Conservation (phyloP, 1,284 basidiomycete species). For the Puccinia sorghi region DNA sequence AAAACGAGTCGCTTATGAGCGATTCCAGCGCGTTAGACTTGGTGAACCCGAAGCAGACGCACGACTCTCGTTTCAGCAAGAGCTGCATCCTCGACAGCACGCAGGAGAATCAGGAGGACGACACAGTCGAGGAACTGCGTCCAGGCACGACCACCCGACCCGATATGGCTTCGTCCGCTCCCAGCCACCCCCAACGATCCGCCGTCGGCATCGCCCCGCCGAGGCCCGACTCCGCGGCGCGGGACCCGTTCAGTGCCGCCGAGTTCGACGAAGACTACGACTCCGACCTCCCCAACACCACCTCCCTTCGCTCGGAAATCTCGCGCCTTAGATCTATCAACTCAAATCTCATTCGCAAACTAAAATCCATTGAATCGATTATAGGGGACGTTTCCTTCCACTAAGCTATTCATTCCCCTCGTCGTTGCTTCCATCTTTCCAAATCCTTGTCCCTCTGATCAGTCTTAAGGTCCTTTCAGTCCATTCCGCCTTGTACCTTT, state of each 20-base stretch:
- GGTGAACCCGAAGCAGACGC: not conserved
- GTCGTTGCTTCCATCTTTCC: not conserved
- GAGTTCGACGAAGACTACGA: not conserved
- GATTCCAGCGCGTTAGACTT: not conserved
- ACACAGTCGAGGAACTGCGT: not conserved
- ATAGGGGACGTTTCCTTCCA: not conserved
- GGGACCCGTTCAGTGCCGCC: not conserved
- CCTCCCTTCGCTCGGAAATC: constrained; percentile 8
- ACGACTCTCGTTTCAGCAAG: not conserved
- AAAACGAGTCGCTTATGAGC: not conserved
- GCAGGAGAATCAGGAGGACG: not conserved
- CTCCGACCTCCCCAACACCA: constrained; percentile 1
- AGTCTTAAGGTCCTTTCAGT: too few relatives aligned
- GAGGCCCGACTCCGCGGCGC: not conserved
- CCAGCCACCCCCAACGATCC: not conserved
- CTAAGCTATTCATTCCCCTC: not conserved
- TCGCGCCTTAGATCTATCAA: constrained; percentile 14
- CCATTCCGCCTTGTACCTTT: too few relatives aligned
- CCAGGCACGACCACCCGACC: too few relatives aligned
- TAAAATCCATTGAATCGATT: constrained; percentile 24
- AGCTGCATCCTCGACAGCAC: not conserved
- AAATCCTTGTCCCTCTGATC: not conserved
- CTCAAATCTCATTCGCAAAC: constrained; percentile 17
- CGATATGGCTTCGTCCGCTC: not conserved
- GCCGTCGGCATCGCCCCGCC: not conserved